Percentiles rank a stretch among this genome's conserved stretches.
Conservation (phyloP, 768 basidiomycete species). For the Phanerodontia chrysosporium region DNA sequence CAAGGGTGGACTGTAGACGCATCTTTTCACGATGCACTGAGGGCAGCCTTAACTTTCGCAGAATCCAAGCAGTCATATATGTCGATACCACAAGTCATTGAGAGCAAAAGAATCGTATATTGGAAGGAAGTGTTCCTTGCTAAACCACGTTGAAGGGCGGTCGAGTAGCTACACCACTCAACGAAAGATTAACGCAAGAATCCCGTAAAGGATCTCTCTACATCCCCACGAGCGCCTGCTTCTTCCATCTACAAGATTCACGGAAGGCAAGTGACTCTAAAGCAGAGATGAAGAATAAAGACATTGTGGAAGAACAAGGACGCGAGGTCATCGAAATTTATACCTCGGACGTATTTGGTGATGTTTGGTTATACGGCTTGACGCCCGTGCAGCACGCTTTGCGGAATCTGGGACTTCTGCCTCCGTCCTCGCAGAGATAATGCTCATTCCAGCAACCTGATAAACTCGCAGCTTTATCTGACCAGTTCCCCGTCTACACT, state of each 20-base stretch:
- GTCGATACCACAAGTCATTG: no score
- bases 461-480: no score
- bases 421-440: no score
- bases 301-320: slow-evolving; percentile 10
- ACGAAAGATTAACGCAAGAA: slow-evolving; percentile 17
- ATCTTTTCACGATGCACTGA: no score
- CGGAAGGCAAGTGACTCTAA: slow-evolving; percentile 17
- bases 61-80: no score
- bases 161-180: slow-evolving; percentile 12
- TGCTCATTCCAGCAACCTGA: no score
- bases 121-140: slow-evolving; percentile 9
- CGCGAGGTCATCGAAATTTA: background rate
- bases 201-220: slow-evolving; percentile 11
- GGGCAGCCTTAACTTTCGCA: no score
- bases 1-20: no score
- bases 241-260: slow-evolving; percentile 8
- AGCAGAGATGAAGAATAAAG: slow-evolving; percentile 6
- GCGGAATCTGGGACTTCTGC: no score
- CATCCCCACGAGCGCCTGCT: slow-evolving; percentile 16
- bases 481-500: no score
- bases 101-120: no score
- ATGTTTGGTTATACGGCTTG: background rate
- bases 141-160: slow-evolving; percentile 16
- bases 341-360: slow-evolving; percentile 6
- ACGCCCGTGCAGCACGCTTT: background rate